Evolutionary conservation across 176 grass and related monocot species (phyloP).

Genomic region (Puya raimondii): DNA sequence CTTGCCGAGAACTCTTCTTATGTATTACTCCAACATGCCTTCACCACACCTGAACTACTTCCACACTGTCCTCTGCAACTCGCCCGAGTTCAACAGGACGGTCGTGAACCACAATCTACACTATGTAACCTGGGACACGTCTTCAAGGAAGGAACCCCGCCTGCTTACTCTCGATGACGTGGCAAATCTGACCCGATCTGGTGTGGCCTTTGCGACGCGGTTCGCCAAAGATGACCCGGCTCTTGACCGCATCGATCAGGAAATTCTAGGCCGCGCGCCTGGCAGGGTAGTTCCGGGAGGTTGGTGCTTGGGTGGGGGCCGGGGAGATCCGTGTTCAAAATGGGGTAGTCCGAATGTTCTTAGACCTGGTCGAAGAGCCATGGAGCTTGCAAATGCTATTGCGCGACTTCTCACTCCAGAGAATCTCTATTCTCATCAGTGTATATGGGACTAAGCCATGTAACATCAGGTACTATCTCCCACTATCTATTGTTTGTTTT

Average conservation of each 20-base stretch:
- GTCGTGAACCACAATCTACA: conserved; percentile 75
- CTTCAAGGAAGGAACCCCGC: conserved; percentile 36
- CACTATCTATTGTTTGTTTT: no score
- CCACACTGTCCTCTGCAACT: conserved; percentile 90
- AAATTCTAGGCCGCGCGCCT: conserved; percentile 34
- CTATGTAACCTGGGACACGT: conserved; percentile 29
- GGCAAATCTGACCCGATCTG: conserved; percentile 53
- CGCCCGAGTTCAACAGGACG: conserved; percentile 62
- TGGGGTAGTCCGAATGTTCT: conserved; percentile 64
- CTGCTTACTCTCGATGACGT: conserved; percentile 37
- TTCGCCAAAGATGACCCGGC: conserved; percentile 55
- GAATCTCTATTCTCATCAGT: conserved; percentile 52
- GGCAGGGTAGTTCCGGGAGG: conserved; percentile 55
- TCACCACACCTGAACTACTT: conserved; percentile 74
- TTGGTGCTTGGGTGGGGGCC: conserved; percentile 70
- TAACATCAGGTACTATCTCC: not conserved
- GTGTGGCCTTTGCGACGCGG: conserved; percentile 43
- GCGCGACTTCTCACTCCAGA: conserved; percentile 36
- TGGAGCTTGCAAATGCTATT: conserved; percentile 46
- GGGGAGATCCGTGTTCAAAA: conserved; percentile 47
- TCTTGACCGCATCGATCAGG: conserved; percentile 55
- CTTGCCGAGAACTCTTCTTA: conserved; percentile 77
- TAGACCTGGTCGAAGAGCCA: conserved; percentile 64
- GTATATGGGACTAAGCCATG: conserved; percentile 62
- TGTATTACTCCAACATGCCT: conserved; percentile 80